Base-by-base conservation (phyloP, 306 rosid species). In the Pachyrhizus erosus region DNA sequence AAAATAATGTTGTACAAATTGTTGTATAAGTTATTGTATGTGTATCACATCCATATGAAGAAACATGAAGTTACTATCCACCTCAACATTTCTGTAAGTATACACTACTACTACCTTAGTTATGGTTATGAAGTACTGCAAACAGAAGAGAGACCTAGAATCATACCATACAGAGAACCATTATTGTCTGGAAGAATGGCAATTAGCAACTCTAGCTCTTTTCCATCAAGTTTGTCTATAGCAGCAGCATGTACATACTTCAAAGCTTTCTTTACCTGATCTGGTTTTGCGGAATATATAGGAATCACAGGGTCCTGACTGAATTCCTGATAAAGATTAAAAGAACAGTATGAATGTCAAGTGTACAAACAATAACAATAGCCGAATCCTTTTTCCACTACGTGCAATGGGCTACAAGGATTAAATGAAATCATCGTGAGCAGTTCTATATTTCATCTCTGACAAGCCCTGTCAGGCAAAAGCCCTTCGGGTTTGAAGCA, bases 131-230 rank as follows among this genome's bases (percentile, higher is more conserved):
- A 54, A 42, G 65, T 72, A 17, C 57, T 61, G 14, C 31, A 81
- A 70, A 62, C 66, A 57, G 61, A 27, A 31, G 20, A 71, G 83
- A 27, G 58, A 57, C 51, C 1, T 4, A 27, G 20, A 54, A 54
- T 66, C 82, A 52, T 84, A 87, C 90, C 90, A 58, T 87, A 84
- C 29, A 87, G 61, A 77, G 86, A 84, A 71, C 87, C 90, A 81
- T 87, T 87, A 69, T 77, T 84, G 82, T 87, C 86, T 2, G 87
- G 84, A 82, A 87, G 83, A 87, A 84, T 77, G 64, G 85, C 86
- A 65, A 87, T 84, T 45, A 87, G 74, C 72, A 84, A 66, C 62
- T 87, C 86, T 40, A 87, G 37, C 75, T 87, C 87, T 77, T 87
- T 84, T 14, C 82, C 86, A 10, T 52, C 67, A 37, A 80, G 86